Conservation (phyloP, 192 early-diverging fungal genomes). For the Glomus cerebriforme region DNA sequence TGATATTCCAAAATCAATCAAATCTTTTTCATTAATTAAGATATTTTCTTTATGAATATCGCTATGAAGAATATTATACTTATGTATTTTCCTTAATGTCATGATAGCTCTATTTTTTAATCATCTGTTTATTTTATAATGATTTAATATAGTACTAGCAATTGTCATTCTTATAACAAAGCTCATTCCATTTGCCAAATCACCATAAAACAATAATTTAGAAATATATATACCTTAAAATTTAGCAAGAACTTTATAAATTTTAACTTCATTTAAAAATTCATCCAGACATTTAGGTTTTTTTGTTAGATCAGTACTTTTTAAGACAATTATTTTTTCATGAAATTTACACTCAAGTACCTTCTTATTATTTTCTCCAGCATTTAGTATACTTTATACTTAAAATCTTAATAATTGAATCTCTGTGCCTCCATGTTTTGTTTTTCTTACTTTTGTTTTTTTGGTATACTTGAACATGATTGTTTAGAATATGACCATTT, state of each 20-base stretch:
- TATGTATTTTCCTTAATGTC: not conserved
- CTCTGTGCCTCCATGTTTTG: too few relatives aligned
- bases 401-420: too few relatives aligned
- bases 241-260: not conserved
- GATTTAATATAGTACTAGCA: not conserved
- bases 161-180: not conserved
- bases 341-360: too few relatives aligned
- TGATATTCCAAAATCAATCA: not conserved
- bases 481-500: too few relatives aligned
- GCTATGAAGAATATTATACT: not conserved
- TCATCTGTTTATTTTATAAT: not conserved
- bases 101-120: not conserved
- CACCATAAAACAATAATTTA: not conserved
- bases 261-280: not conserved
- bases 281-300: too few relatives aligned
- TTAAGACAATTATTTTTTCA: too few relatives aligned
- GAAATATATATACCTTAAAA: not conserved
- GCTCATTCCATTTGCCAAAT: not conserved
- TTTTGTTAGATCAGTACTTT: too few relatives aligned
- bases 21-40: not conserved
- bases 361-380: too few relatives aligned
- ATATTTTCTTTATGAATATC: conserved; percentile 1
- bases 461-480: too few relatives aligned
- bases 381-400: too few relatives aligned
- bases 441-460: too few relatives aligned